Conservation (phyloP, 257 asterid genomes). For the Fraxinus excelsior region DNA sequence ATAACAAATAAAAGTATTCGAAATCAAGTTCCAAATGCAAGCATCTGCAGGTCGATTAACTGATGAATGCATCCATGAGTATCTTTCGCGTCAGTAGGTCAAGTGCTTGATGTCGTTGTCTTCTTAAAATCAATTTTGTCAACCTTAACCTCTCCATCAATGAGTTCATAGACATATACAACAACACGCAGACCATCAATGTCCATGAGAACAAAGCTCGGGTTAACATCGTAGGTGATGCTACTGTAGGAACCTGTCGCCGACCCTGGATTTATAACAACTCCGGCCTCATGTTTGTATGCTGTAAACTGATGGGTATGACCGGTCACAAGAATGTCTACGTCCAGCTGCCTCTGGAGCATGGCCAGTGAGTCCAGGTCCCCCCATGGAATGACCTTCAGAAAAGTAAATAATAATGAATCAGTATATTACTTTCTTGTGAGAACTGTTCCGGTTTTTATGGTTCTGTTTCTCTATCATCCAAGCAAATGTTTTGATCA, state of each 20-base stretch:
- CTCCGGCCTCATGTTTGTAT: constrained; percentile 97
- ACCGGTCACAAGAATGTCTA: constrained; percentile 91
- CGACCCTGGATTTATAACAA: constrained; percentile 94
- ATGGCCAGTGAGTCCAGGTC: constrained; percentile 93
- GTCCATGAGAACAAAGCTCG: constrained; percentile 97
- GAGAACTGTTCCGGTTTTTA: neutral
- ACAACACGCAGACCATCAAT: constrained; percentile 93
- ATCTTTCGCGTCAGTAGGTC: neutral
- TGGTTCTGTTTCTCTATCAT: neutral
- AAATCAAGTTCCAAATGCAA: neutral
- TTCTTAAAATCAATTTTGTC: constrained; percentile 98
- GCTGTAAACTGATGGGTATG: constrained; percentile 98
- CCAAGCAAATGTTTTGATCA: neutral
- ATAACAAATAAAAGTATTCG: neutral
- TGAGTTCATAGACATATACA: constrained; percentile 90
- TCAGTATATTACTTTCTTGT: neutral
- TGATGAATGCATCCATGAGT: constrained; percentile 1
- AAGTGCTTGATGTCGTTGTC: constrained; percentile 54
- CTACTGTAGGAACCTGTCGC: constrained; percentile 98
- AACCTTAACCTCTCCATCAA: constrained; percentile 97
- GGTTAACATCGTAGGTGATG: constrained; percentile 94
- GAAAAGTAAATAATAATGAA: constrained; percentile 6
- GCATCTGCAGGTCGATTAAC: neutral
- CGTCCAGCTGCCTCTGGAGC: constrained; percentile 97
- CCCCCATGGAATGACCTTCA: constrained; percentile 96